Percentiles rank a stretch among this genome's conserved stretches.
phyloP scores from a whole-genome alignment of 1,284 basidiomycete genomes.

The Earliella scabrosa region DNA sequence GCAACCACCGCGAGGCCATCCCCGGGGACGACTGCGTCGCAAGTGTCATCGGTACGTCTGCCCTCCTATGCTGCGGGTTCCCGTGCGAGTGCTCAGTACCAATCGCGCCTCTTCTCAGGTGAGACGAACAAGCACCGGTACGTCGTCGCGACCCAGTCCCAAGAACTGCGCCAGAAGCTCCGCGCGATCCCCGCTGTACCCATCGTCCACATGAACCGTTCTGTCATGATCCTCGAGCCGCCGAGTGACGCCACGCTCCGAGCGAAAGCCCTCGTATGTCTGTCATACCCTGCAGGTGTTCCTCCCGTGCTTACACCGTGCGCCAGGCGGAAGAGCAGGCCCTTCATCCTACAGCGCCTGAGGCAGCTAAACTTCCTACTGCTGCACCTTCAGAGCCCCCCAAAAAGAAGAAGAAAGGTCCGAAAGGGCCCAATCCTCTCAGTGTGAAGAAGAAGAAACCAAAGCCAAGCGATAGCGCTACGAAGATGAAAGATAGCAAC shows the following conservation, averaged over 20 bases:
- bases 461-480: conserved; percentile 7
- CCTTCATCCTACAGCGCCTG: conserved; percentile 50
- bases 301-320: neutral
- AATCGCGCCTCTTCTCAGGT: too few species aligned
- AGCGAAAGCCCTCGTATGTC: conserved; percentile 66
- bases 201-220: conserved; percentile 86
- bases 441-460: conserved; percentile 87
- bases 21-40: conserved; percentile 84
- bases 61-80: too few species aligned
- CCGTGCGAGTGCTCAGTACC: too few species aligned
- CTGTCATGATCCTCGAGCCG: conserved; percentile 90
- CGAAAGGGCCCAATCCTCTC: conserved; percentile 91
- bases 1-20: conserved; percentile 89
- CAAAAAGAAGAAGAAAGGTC: conserved; percentile 70
- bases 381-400: conserved; percentile 41
- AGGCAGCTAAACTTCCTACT: conserved; percentile 44
- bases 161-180: conserved; percentile 66
- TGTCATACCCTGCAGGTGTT: neutral
- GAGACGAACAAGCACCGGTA: conserved; percentile 92
- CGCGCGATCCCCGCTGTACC: conserved; percentile 82
- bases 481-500: conserved; percentile 1
- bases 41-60: conserved; percentile 76
- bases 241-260: conserved; percentile 77
- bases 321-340: conserved; percentile 59
- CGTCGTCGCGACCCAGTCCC: conserved; percentile 82